phyloP scores from a whole-genome alignment of 2,329 filamentous ascomycete species.

The Fulvia fulva region DNA sequence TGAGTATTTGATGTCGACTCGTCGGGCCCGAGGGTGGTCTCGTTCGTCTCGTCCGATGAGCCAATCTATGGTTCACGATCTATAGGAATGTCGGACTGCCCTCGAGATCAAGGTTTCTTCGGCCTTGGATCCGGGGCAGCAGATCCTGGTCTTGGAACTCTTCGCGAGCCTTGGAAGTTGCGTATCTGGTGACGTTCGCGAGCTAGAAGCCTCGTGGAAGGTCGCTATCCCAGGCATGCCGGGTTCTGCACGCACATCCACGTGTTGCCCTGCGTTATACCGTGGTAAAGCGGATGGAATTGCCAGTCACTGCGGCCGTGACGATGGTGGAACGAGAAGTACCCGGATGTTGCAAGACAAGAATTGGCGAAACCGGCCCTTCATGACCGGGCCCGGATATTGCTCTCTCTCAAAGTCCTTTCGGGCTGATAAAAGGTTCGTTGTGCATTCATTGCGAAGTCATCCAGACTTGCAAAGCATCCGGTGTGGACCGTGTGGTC shows the following conservation, averaged over 20 bases:
- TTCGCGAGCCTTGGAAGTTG: background rate
- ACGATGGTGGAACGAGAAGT: background rate
- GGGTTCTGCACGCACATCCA: background rate
- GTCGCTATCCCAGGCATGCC: background rate
- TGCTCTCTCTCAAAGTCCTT: background rate
- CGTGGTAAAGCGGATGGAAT: background rate
- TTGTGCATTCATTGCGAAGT: background rate
- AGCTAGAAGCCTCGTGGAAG: background rate
- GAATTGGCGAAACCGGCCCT: background rate
- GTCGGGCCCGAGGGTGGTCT: slow-evolving; percentile 4
- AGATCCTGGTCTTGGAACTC: background rate
- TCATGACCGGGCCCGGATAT: background rate
- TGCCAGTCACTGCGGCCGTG: background rate
- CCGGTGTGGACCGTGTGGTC: background rate
- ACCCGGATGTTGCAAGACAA: background rate
- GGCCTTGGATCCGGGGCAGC: background rate
- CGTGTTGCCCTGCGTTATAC: slow-evolving; percentile 2
- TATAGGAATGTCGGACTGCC: background rate
- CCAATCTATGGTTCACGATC: slow-evolving; percentile 6
- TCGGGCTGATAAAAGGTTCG: background rate
- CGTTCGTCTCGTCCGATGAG: background rate
- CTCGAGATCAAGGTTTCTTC: slow-evolving; percentile 4
- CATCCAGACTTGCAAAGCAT: background rate
- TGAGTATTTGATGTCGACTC: slow-evolving; percentile 4
- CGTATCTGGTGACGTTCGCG: background rate